Evolutionary conservation across 1,284 basidiomycete species (phyloP), one percentile per base, ranked within the genome.

Genomic region (Wolfiporia cocos): DNA sequence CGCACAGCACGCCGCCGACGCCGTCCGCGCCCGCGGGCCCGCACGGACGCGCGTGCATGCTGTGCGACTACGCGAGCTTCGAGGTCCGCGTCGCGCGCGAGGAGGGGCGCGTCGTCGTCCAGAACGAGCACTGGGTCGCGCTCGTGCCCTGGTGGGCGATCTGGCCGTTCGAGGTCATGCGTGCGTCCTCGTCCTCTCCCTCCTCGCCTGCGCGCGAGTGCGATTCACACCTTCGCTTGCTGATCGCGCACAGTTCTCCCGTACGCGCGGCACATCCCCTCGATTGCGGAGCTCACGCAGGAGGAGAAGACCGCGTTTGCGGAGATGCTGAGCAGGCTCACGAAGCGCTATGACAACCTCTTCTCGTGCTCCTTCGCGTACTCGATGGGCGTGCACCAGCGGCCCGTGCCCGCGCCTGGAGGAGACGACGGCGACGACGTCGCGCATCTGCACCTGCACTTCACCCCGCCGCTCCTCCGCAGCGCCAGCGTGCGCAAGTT

Each of bases 101-200:
- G 4, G 65, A 71, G 36, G 73, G 77, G 15, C 76, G 93, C 2
- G 67, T 94, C 19, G 83, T 96, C 2, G 63, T 81, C 24, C 72
- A 75, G 60, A 89, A 92, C 54, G 73, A 84, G 3, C 73, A 91
- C 54, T 97, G 92, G 78, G 71, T 91, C 4, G 91, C 85, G 0
- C 59, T 97, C 4, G 92, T 97, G 0, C 94, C 94, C 1, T 97
- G 89, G 81, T 97, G 94, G 94, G 94, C 93, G 1, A 78, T 82
- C 22, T 98, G 94, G 94, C 94, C 94, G 0, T 97, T 86, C 57
- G 94, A 98, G 62, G 72, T 88, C 12, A 67, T 97, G 47, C 63
- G 87, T 88, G 51, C 51, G 74, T 49, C 52, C 24, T 48, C 44
- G 15, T 33, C 11, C 23, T 41, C 7, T 50, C 5, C 14, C 29